A percentile compares a stretch with the other conserved stretches of the same genome.
phyloP scores from a whole-genome alignment of 306 rosid species.

The Spatholobus suberectus region DNA sequence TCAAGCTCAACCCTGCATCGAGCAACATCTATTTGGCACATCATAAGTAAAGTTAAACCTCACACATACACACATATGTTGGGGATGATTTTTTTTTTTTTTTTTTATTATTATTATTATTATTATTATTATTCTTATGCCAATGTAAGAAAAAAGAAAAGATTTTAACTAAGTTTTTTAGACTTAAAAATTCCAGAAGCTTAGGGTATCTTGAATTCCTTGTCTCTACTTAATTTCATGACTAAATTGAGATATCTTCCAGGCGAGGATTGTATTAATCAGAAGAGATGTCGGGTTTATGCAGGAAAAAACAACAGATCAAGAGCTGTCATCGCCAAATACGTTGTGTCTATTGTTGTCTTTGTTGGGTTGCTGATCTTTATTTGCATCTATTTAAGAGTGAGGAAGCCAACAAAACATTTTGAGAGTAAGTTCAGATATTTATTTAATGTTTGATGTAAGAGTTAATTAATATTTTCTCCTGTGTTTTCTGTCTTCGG shows the following conservation, averaged over 20 bases:
- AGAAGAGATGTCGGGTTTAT: not conserved
- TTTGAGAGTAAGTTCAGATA: conserved; percentile 30
- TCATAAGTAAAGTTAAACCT: too few species aligned
- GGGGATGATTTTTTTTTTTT: not conserved
- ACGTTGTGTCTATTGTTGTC: conserved; percentile 34
- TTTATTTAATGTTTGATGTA: not conserved
- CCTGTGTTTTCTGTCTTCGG: not conserved
- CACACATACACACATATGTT: not conserved
- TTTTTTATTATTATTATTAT: too few species aligned
- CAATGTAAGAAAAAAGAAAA: not conserved
- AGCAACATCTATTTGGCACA: not conserved
- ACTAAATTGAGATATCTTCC: not conserved
- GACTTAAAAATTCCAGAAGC: not conserved
- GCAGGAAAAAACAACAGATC: conserved; percentile 40
- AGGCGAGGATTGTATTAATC: not conserved
- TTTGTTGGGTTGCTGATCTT: conserved; percentile 32
- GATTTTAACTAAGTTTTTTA: not conserved
- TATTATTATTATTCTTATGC: not conserved
- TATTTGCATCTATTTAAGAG: conserved; percentile 40
- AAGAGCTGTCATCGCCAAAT: not conserved
- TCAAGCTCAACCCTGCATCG: not conserved
- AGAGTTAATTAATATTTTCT: not conserved
- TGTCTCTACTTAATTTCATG: not conserved
- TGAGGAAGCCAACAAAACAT: conserved; percentile 25
- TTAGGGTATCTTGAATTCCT: not conserved